Percentiles rank a stretch among this genome's conserved stretches.
phyloP scores from a whole-genome alignment of 1,139 yeast genomes.

The Blastobotrys persicus region DNA sequence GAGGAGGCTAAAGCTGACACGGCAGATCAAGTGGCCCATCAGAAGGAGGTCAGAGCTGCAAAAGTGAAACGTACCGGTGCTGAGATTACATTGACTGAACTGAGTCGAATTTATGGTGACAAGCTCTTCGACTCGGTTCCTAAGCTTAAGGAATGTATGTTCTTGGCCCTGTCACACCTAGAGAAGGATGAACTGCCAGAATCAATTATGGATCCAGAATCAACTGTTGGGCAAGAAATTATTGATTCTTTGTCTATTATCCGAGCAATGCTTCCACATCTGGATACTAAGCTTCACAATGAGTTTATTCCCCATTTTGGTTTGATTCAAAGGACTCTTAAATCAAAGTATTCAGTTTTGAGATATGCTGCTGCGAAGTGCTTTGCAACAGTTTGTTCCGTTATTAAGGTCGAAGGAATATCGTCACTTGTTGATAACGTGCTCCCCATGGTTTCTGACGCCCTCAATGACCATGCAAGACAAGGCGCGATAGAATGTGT shows the following conservation, averaged over 20 bases:
- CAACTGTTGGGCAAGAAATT: conserved; percentile 68
- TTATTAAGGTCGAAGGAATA: conserved; percentile 69
- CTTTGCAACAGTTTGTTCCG: conserved; percentile 77
- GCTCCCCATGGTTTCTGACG: conserved; percentile 78
- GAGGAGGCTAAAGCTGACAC: conserved; percentile 75
- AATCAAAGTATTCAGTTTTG: conserved; percentile 71
- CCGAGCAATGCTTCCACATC: conserved; percentile 66
- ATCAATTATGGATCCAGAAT: conserved; percentile 45
- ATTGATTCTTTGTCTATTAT: conserved; percentile 85
- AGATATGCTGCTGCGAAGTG: conserved; percentile 91
- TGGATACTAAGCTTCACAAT: conserved; percentile 50
- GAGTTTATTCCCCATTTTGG: conserved; percentile 51
- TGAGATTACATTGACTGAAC: conserved; percentile 59
- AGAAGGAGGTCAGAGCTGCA: conserved; percentile 67
- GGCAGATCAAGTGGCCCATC: conserved; percentile 61
- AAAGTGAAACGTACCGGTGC: conserved; percentile 83
- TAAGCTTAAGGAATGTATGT: conserved; percentile 62
- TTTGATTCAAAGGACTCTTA: conserved; percentile 58
- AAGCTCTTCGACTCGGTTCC: conserved; percentile 62
- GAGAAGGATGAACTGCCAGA: conserved; percentile 32
- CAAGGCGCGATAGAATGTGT: conserved; percentile 95
- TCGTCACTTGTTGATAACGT: conserved; percentile 75
- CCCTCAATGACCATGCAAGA: conserved; percentile 70
- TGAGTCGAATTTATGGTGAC: conserved; percentile 48
- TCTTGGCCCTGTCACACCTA: conserved; percentile 56